Evolutionary conservation across 73 alveolate species (phyloP).

Genomic region (Paramecium biaurelia): DNA sequence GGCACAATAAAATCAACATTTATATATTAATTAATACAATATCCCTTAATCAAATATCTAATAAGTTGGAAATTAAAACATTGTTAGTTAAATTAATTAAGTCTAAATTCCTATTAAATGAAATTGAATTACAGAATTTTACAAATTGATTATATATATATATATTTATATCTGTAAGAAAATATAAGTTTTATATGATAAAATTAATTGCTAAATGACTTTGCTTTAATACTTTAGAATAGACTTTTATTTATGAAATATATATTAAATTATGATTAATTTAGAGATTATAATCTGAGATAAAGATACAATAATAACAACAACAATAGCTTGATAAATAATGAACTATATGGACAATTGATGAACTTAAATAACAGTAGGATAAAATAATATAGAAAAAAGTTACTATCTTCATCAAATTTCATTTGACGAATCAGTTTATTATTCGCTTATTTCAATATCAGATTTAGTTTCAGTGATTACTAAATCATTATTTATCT

Average conservation of each 20-base stretch:
- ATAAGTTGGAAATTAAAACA: neutral
- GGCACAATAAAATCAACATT: neutral
- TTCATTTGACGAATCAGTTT: conserved; percentile 3
- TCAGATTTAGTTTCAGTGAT: neutral
- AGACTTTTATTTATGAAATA: too few species aligned
- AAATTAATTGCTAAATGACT: too few species aligned
- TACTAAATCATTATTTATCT: neutral
- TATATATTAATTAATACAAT: neutral
- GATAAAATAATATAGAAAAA: neutral
- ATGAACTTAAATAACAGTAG: neutral
- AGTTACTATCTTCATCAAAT: neutral
- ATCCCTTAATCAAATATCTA: neutral
- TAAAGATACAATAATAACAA: neutral
- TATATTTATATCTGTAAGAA: too few species aligned
- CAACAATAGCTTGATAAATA: neutral
- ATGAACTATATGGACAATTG: too few species aligned
- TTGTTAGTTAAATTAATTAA: neutral
- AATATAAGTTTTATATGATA: too few species aligned
- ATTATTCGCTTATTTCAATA: neutral
- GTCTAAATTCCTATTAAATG: neutral
- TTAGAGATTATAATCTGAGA: neutral
- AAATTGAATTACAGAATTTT: neutral
- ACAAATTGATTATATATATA: neutral
- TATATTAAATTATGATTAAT: too few species aligned
- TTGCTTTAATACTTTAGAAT: too few species aligned